Conservation (phyloP, 2,329 filamentous ascomycete genomes). For the Aquanectria penicillioides region DNA sequence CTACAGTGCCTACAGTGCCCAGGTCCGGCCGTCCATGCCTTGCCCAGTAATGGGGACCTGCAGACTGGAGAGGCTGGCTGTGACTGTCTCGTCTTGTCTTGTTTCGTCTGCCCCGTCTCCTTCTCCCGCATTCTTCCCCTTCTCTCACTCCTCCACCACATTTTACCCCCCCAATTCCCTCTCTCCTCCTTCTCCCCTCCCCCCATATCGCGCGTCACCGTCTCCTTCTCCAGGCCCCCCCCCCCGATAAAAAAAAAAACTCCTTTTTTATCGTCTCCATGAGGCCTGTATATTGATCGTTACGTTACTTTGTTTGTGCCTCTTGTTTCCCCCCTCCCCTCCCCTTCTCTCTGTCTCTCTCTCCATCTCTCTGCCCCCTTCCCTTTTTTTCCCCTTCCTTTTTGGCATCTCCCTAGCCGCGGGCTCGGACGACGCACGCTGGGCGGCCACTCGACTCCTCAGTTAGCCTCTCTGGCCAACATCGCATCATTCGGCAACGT, state of each 20-base stretch:
- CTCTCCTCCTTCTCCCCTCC: slow-evolving; percentile 36
- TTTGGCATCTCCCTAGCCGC: slow-evolving; percentile 38
- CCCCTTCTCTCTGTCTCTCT: slow-evolving; percentile 20
- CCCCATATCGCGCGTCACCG: slow-evolving; percentile 37
- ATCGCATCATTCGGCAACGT: slow-evolving; percentile 31
- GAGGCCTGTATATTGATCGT: slow-evolving; percentile 52
- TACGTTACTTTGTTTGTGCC: slow-evolving; percentile 44
- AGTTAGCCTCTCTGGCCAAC: slow-evolving; percentile 37
- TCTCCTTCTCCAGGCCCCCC: slow-evolving; percentile 43
- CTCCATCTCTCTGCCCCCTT: slow-evolving; percentile 23
- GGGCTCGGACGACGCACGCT: slow-evolving; percentile 44
- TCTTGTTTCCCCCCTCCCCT: slow-evolving; percentile 36
- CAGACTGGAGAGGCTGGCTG: too few relatives aligned
- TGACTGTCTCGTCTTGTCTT: slow-evolving; percentile 22
- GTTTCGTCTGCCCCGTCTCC: slow-evolving; percentile 24
- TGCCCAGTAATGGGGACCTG: too few relatives aligned
- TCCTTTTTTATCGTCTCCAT: slow-evolving; percentile 41
- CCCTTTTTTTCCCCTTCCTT: slow-evolving; percentile 33
- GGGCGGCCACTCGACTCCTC: slow-evolving; percentile 36
- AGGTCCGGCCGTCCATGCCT: too few relatives aligned
- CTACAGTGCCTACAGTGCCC: slow-evolving; percentile 8
- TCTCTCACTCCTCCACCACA: slow-evolving; percentile 32
- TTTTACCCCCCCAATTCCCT: slow-evolving; percentile 32
- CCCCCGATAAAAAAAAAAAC: slow-evolving; percentile 26
- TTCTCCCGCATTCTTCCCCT: slow-evolving; percentile 32